Percentiles rank a stretch among this genome's conserved stretches.
These are phyloP conservation scores for Neonectria hederae DNA, from an alignment of 2,329 filamentous ascomycete species.

Conservation along the genomic window DNA sequence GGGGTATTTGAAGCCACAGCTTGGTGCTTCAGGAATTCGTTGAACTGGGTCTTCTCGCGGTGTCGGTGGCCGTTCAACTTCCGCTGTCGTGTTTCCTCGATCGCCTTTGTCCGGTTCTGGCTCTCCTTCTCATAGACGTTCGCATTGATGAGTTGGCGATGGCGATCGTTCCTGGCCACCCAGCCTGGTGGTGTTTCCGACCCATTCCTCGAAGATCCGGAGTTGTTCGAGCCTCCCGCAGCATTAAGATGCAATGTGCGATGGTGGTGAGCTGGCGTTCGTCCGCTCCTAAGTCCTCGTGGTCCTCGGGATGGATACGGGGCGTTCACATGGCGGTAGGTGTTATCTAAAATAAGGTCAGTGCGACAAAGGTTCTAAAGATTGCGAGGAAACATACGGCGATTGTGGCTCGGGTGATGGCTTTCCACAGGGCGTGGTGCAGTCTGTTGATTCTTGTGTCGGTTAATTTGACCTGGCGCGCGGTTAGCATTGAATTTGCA, in stretches of 20 bases:
- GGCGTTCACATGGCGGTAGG: conserved; percentile 45
- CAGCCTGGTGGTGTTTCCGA: conserved; percentile 57
- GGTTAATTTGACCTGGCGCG: conserved; percentile 77
- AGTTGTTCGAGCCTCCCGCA: conserved; percentile 46
- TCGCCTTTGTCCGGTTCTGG: conserved; percentile 73
- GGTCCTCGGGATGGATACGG: conserved; percentile 48
- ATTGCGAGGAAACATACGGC: conserved; percentile 47
- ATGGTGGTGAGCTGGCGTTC: conserved; percentile 54
- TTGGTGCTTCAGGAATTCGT: conserved; percentile 47
- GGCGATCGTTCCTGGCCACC: conserved; percentile 78
- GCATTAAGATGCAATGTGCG: conserved; percentile 72
- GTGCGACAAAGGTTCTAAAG: not conserved
- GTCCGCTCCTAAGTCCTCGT: conserved; percentile 49
- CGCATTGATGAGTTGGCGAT: conserved; percentile 85
- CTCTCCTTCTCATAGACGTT: conserved; percentile 79
- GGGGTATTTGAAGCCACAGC: conserved; percentile 27
- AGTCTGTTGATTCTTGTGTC: conserved; percentile 73
- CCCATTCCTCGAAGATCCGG: conserved; percentile 48
- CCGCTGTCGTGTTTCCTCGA: conserved; percentile 73
- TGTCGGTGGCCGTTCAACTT: conserved; percentile 64
- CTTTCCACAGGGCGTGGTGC: conserved; percentile 46
- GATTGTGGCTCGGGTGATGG: conserved; percentile 44
- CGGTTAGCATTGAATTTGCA: conserved; percentile 35
- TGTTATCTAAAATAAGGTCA: conserved; percentile 43
- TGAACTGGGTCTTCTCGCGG: conserved; percentile 68